phyloP scores from a whole-genome alignment of 257 asterid genomes.

The Fraxinus pennsylvanica region DNA sequence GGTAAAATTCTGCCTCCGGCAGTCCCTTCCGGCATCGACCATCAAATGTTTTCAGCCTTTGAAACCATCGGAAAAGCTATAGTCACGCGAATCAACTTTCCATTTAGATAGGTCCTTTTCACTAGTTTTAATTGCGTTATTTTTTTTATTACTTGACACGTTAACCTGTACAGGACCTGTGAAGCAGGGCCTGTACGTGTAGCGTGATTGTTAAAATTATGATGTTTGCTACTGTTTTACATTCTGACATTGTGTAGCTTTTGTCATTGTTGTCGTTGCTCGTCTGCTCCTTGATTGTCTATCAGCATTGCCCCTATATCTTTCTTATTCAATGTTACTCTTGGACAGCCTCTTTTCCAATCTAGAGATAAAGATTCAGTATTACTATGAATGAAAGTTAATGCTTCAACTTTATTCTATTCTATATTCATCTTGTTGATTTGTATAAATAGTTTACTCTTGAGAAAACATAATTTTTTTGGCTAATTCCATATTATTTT shows the following conservation, averaged over 20 bases:
- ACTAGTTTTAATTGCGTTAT: no score
- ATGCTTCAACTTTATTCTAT: background rate
- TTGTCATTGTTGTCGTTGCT: background rate
- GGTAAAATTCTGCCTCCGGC: no score
- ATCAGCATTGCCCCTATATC: background rate
- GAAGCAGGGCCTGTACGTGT: no score
- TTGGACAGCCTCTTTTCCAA: background rate
- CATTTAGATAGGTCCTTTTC: no score
- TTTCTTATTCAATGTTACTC: background rate
- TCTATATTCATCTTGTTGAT: background rate
- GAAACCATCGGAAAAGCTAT: no score
- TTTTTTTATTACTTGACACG: no score
- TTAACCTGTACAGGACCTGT: no score
- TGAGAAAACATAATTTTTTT: background rate
- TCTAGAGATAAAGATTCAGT: background rate
- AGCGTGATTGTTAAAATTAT: no score
- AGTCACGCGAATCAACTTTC: no score
- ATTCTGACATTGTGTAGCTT: background rate
- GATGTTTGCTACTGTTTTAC: background rate
- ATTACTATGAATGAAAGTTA: background rate
- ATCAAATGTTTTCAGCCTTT: no score
- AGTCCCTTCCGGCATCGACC: no score
- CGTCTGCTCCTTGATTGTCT: background rate
- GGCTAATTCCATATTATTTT: no score
- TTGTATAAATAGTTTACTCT: background rate